These are phyloP conservation scores for Melastoma malabathricum DNA, from an alignment of 345 rosid species.

Conservation along the genomic window DNA sequence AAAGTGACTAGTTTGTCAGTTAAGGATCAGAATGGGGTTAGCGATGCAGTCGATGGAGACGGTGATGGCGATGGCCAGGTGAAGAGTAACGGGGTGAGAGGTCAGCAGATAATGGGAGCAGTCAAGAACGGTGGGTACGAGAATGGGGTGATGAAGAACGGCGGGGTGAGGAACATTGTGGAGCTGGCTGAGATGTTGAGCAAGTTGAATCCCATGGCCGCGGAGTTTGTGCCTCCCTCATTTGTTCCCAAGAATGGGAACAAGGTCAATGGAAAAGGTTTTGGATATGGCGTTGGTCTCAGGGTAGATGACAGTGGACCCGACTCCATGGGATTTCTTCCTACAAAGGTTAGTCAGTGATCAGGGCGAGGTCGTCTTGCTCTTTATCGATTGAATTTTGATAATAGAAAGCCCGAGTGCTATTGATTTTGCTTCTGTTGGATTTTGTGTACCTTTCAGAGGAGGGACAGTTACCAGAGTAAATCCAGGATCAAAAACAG, in stretches of 20 bases:
- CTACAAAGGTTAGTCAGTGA: constrained; percentile 46
- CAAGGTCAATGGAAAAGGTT: constrained; percentile 28
- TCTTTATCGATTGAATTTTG: not conserved
- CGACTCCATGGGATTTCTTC: constrained; percentile 31
- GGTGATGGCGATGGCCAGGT: constrained; percentile 9
- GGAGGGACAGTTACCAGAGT: constrained; percentile 32
- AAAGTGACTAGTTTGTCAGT: constrained; percentile 1
- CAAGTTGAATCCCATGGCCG: constrained; percentile 90
- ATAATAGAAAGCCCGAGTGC: not conserved
- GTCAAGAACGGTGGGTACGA: constrained; percentile 20
- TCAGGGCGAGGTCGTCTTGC: no score
- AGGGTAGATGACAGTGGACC: constrained; percentile 26
- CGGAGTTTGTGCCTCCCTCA: constrained; percentile 91
- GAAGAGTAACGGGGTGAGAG: constrained; percentile 14
- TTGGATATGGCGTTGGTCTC: constrained; percentile 50
- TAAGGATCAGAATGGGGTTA: constrained; percentile 4
- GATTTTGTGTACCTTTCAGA: constrained; percentile 28
- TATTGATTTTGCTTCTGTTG: not conserved
- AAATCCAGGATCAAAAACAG: constrained; percentile 67
- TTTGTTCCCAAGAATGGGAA: constrained; percentile 23
- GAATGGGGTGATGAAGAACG: constrained; percentile 6
- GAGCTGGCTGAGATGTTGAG: constrained; percentile 69
- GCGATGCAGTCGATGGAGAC: constrained; percentile 8
- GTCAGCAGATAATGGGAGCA: constrained; percentile 12
- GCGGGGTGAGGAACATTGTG: constrained; percentile 39